These are phyloP conservation scores for Candida schatavii DNA, from an alignment of 805 yeast species.

Conservation along the genomic window DNA sequence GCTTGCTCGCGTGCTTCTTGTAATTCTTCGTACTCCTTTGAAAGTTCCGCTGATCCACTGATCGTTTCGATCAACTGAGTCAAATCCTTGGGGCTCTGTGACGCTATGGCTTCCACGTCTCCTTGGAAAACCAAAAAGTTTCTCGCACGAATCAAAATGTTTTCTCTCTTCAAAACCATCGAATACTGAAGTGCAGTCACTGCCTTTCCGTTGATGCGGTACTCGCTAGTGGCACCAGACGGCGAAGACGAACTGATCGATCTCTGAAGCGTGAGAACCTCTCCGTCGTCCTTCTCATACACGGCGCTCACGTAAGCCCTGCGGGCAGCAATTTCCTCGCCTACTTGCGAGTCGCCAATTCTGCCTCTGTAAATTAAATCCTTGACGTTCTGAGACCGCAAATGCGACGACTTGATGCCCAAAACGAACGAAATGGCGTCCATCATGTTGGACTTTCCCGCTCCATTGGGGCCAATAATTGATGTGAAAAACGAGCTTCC, in stretches of 20 bases:
- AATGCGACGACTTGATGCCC: slow-evolving; percentile 72
- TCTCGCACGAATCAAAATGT: slow-evolving; percentile 82
- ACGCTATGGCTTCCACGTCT: slow-evolving; percentile 90
- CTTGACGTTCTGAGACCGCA: slow-evolving; percentile 68
- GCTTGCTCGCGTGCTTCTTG: slow-evolving; percentile 65
- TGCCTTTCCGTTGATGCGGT: slow-evolving; percentile 56
- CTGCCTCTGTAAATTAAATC: slow-evolving; percentile 84
- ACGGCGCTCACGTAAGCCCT: slow-evolving; percentile 76
- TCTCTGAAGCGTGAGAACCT: slow-evolving; percentile 59
- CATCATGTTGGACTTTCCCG: slow-evolving; percentile 96
- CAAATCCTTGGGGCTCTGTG: slow-evolving; percentile 77
- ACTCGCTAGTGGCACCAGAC: slow-evolving; percentile 59
- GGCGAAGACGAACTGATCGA: slow-evolving; percentile 38
- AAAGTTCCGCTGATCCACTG: slow-evolving; percentile 73
- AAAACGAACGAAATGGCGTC: slow-evolving; percentile 95
- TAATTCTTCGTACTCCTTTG: slow-evolving; percentile 62
- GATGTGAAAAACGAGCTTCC: slow-evolving; percentile 83
- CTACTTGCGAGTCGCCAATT: slow-evolving; percentile 22
- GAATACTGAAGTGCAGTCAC: slow-evolving; percentile 68
- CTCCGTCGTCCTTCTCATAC: slow-evolving; percentile 64
- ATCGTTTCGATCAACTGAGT: slow-evolving; percentile 75
- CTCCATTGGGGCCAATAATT: slow-evolving; percentile 97
- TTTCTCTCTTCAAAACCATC: slow-evolving; percentile 65
- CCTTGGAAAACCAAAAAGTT: slow-evolving; percentile 96
- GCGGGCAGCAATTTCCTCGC: slow-evolving; percentile 35